These are phyloP conservation scores for Fusarium sp. DNA, from an alignment of 2,329 filamentous ascomycete genomes.

Conservation along the genomic window DNA sequence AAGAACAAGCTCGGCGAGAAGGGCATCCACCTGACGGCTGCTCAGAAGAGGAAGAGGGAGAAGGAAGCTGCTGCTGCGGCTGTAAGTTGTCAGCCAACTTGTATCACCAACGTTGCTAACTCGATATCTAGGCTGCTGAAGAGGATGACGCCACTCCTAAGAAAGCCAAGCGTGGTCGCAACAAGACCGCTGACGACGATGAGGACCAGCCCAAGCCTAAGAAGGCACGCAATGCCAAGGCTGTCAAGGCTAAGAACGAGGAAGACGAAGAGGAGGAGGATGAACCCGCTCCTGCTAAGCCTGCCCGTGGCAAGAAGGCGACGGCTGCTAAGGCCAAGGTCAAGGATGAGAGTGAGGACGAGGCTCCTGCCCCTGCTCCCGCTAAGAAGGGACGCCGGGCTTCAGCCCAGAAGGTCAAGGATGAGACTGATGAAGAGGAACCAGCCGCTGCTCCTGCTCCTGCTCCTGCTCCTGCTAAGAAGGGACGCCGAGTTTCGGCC, in stretches of 20 bases:
- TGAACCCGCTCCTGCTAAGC: constrained; percentile 30
- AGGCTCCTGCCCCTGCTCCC: constrained; percentile 31
- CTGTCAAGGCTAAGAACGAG: constrained; percentile 32
- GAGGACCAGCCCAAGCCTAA: constrained; percentile 49
- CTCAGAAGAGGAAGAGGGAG: constrained; percentile 51
- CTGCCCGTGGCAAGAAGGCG: constrained; percentile 34
- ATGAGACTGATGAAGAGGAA: constrained; percentile 34
- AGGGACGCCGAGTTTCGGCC: constrained; percentile 31
- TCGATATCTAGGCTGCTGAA: constrained; percentile 39
- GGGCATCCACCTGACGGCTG: constrained; percentile 66
- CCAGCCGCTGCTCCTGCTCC: constrained; percentile 1
- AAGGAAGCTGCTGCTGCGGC: constrained; percentile 44
- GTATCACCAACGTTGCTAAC: constrained; percentile 14
- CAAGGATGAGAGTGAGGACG: constrained; percentile 38
- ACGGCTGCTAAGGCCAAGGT: constrained; percentile 24
- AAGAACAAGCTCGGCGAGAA: constrained; percentile 75
- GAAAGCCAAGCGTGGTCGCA: constrained; percentile 49
- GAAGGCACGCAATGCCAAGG: constrained; percentile 48
- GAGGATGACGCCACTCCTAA: constrained; percentile 45
- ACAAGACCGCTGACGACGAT: constrained; percentile 49
- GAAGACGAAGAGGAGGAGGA: constrained; percentile 35
- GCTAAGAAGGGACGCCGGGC: constrained; percentile 41
- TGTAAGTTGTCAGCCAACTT: constrained; percentile 20
- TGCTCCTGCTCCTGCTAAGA: constrained; percentile 40
- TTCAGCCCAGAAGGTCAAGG: constrained; percentile 20